These are phyloP conservation scores for Harrya chromipes DNA, from an alignment of 768 basidiomycete species.

Conservation along the genomic window DNA sequence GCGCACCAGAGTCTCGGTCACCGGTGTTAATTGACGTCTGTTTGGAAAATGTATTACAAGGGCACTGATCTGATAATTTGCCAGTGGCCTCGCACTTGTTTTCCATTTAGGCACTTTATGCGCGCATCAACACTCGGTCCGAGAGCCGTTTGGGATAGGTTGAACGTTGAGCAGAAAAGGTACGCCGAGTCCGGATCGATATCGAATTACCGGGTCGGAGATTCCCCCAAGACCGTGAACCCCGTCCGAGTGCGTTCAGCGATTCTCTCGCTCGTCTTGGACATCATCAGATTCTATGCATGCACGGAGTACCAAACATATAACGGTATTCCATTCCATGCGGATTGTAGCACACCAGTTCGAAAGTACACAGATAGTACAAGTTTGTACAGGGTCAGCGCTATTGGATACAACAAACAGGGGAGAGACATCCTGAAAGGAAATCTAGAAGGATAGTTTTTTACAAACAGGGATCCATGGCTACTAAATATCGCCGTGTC, in stretches of 20 bases:
- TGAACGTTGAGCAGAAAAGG: no score
- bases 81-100: background rate
- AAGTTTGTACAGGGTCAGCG: background rate
- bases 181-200: no score
- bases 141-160: no score
- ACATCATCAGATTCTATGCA: background rate
- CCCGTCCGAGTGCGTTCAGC: background rate
- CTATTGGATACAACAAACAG: conserved; percentile 5
- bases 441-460: background rate
- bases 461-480: background rate
- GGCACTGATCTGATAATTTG: background rate
- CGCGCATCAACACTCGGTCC: background rate
- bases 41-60: background rate
- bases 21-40: background rate
- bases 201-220: background rate
- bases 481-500: background rate
- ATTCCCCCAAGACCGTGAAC: background rate
- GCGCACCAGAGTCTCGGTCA: background rate
- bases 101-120: background rate
- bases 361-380: background rate
- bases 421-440: background rate
- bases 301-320: background rate
- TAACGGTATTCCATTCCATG: background rate
- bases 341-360: background rate
- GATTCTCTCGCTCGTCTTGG: background rate